Percentiles rank a stretch among this genome's conserved stretches.
phyloP scores from a whole-genome alignment of 2,329 filamentous ascomycete species.

The Dactylellina parvicollis region DNA sequence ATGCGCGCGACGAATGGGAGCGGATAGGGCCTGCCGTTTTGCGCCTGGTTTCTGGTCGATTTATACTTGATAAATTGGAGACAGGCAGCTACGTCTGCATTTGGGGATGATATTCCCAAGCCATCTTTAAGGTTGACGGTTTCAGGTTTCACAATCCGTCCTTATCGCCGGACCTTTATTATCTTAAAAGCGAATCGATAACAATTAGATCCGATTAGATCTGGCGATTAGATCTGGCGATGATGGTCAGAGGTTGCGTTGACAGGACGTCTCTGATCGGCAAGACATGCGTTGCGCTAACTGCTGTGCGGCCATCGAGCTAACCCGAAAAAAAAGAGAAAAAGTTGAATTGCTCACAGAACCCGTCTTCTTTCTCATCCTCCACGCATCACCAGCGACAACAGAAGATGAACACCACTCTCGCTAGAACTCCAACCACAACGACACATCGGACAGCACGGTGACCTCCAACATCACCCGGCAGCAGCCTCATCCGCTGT shows the following conservation, averaged over 20 bases:
- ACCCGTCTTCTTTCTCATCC: neutral
- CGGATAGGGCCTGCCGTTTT: neutral
- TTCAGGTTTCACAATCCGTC: no score
- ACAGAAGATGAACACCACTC: conserved; percentile 40
- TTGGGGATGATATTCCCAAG: no score
- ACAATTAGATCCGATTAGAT: no score
- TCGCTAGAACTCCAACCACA: neutral
- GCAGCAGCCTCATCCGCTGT: neutral
- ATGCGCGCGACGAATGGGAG: neutral
- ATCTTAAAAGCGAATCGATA: no score
- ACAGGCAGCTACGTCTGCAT: no score
- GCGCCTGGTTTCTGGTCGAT: neutral
- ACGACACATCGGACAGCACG: conserved; percentile 18
- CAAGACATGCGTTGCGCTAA: conserved; percentile 4
- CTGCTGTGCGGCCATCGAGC: conserved; percentile 20
- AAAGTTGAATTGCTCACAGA: conserved; percentile 33
- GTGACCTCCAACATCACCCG: conserved; percentile 25
- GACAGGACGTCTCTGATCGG: conserved; percentile 4
- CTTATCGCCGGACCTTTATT: no score
- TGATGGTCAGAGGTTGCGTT: conserved; percentile 21
- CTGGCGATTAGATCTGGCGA: no score
- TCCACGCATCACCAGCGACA: conserved; percentile 6
- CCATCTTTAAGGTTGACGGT: no score
- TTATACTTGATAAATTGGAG: no score
- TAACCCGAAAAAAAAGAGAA: conserved; percentile 27